Percentiles rank a stretch among this genome's conserved stretches.
Evolutionary conservation across 805 yeast genomes (phyloP).

Genomic region (Kuraishia hungarica): DNA sequence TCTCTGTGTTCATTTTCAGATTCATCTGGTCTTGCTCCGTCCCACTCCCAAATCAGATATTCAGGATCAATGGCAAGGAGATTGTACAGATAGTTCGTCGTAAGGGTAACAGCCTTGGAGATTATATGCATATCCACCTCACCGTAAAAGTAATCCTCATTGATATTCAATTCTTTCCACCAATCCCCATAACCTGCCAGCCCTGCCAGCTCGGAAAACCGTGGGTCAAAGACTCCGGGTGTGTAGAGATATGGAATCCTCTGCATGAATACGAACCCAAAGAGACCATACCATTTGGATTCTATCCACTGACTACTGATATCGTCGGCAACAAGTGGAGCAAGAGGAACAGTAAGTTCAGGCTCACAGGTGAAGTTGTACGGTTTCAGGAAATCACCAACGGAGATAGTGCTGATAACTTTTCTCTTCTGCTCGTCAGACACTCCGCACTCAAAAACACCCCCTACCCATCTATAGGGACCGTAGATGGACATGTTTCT

Average conservation of each 20-base stretch:
- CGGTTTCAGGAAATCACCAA: background rate
- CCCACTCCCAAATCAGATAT: background rate
- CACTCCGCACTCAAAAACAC: constrained; percentile 43
- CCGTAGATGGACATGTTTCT: constrained; percentile 36
- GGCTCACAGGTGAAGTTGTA: constrained; percentile 24
- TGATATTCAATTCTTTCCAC: constrained; percentile 37
- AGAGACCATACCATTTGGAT: constrained; percentile 8
- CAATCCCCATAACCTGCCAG: constrained; percentile 23
- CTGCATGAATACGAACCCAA: constrained; percentile 20
- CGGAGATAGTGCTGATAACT: constrained; percentile 11
- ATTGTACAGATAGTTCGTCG: constrained; percentile 9
- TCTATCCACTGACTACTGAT: constrained; percentile 38
- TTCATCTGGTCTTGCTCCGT: background rate
- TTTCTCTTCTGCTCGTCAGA: constrained; percentile 18
- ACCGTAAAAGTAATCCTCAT: constrained; percentile 39
- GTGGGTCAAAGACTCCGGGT: constrained; percentile 27
- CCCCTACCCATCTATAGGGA: constrained; percentile 59
- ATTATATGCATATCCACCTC: constrained; percentile 26
- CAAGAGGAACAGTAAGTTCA: constrained; percentile 31
- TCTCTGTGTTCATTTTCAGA: background rate
- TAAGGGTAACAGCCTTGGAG: constrained; percentile 19
- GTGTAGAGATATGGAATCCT: constrained; percentile 54
- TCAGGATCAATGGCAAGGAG: background rate
- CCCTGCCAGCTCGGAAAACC: constrained; percentile 2
- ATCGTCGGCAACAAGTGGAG: constrained; percentile 55